A percentile compares a stretch with the other conserved stretches of the same genome.
Conservation (phyloP, 2,329 filamentous ascomycete genomes). For the Fusarium anguioides region DNA sequence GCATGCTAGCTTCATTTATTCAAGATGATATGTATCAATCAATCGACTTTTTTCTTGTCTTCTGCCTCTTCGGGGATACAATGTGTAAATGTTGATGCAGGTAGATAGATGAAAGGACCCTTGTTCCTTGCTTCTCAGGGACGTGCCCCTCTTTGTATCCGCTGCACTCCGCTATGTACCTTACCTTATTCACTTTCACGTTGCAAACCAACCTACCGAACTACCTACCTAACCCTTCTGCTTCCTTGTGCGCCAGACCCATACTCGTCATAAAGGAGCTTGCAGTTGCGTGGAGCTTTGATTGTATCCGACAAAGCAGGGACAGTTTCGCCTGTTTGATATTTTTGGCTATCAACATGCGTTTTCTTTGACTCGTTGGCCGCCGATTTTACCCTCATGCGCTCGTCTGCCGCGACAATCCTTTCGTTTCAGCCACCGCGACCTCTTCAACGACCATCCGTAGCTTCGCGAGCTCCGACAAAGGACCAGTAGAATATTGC, state of each 20-base stretch:
- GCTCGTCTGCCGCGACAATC: conserved; percentile 15
- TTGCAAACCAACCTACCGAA: conserved; percentile 24
- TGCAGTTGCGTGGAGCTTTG: conserved; percentile 16
- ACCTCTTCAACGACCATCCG: conserved; percentile 18
- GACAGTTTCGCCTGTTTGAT: conserved; percentile 2
- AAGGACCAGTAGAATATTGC: conserved; percentile 1
- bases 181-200: conserved; percentile 4
- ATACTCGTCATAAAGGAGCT: conserved; percentile 15
- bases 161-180: no score
- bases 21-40: conserved; percentile 32
- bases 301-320: conserved; percentile 14
- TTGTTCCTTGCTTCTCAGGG: conserved; percentile 9
- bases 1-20: conserved; percentile 16
- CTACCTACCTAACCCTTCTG: neutral
- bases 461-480: conserved; percentile 29
- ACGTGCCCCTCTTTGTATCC: conserved; percentile 40
- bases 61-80: neutral
- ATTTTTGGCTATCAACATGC: conserved; percentile 40
- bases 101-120: neutral
- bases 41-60: conserved; percentile 10
- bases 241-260: conserved; percentile 7
- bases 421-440: conserved; percentile 16
- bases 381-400: conserved; percentile 42
- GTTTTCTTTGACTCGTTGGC: conserved; percentile 43
- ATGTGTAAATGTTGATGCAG: neutral